phyloP scores from a whole-genome alignment of 108 stramenopile genomes.

The Asterionellopsis glacialis region DNA sequence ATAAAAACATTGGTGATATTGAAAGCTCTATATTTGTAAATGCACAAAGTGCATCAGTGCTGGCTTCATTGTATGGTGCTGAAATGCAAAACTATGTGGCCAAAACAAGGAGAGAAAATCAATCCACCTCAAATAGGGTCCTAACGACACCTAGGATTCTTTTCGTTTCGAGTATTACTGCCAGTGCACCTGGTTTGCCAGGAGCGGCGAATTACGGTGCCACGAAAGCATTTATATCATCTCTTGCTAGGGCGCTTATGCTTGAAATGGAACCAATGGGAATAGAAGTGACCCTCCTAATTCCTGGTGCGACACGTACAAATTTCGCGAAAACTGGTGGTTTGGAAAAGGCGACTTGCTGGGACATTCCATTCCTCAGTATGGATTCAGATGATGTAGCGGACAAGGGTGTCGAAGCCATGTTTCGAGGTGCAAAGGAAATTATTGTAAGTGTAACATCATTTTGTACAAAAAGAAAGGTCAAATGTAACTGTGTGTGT shows the following conservation, averaged over 20 bases:
- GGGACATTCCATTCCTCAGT: constrained; percentile 68
- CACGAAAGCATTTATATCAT: constrained; percentile 72
- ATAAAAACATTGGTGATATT: constrained; percentile 19
- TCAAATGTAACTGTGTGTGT: no score
- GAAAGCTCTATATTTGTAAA: constrained; percentile 62
- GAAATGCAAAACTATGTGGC: constrained; percentile 52
- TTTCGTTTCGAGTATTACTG: constrained; percentile 69
- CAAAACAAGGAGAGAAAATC: no score
- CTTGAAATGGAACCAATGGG: constrained; percentile 77
- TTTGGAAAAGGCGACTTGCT: constrained; percentile 57
- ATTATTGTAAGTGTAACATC: constrained; percentile 11
- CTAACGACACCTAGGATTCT: constrained; percentile 67
- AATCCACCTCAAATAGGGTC: no score
- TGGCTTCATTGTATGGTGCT: constrained; percentile 62
- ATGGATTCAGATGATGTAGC: constrained; percentile 55
- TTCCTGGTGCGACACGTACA: constrained; percentile 71
- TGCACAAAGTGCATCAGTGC: constrained; percentile 37
- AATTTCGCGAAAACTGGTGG: constrained; percentile 55
- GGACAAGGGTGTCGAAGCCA: constrained; percentile 54
- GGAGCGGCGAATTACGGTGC: constrained; percentile 71
- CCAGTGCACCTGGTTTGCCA: constrained; percentile 49
- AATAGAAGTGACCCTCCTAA: constrained; percentile 74
- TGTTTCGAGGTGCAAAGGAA: constrained; percentile 68
- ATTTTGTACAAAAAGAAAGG: no score
- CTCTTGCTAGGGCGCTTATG: constrained; percentile 53